Base-by-base conservation (phyloP, 2,329 filamentous ascomycete species). In the Nothophoma quercina region DNA sequence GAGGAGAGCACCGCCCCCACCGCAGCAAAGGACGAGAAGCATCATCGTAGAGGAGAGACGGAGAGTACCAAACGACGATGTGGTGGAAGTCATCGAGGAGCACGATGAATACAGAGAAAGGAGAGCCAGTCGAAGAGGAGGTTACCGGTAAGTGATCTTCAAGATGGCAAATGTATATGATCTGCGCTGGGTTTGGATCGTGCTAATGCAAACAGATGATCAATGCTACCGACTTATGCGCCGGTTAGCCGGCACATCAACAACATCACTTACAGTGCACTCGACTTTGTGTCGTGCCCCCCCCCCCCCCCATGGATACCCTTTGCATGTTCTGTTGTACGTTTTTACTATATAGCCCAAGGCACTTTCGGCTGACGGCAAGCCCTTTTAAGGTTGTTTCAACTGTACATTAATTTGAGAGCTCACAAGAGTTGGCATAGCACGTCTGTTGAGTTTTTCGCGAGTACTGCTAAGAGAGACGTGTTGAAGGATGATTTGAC, bases 71-170 rank as follows among this genome's bases (percentile, higher is more conserved):
- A 74, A 77, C 32, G 81, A 83, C 40, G 81, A 84, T 68, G 73
- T 84, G n/a, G 78, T 85, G 2, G 81, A 85, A 68, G 83, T 85
- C 7, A 78, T 83, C 52, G 83, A 86, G 68, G 83, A 85, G 68
- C 76, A 81, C 47, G 79, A 78, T 5, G 71, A 73, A 15, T 73
- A 79, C 32, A 67, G 69, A 6, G 58, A 59, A 51, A 65, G 59
- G 53, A 73, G 72, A 55, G 64, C 73, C 40, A 75, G 73, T 45
- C 69, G 75, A 47, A 71, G 73, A 51, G 69, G 75, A 47, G 76
- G 78, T 12, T 83, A 81, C 65, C 77, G 81, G 73, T 81, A 65
- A 75, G 79, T 16, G 26, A 5, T 9, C 38, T 28, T 19, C 30
- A 9, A 12, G 4, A 26, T 21, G 19, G 21, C 43, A 28, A 30